Base-by-base conservation (phyloP, 2,329 filamentous ascomycete species). In the Scedosporium apiospermum region DNA sequence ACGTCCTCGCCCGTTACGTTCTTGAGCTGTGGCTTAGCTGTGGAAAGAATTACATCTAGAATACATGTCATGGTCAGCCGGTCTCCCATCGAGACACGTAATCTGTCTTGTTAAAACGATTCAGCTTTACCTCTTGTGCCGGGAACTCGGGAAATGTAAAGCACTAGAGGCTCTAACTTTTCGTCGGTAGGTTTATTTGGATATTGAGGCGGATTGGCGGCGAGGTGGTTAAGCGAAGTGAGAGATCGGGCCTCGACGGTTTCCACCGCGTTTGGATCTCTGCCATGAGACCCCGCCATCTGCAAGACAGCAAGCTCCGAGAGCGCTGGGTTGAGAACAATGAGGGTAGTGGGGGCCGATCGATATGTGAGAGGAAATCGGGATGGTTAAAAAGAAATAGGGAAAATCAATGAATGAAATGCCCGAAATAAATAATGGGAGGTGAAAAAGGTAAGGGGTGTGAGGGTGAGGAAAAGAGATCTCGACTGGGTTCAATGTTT, bases 141-240 rank as follows among this genome's bases (percentile, higher is more conserved):
- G 1, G 95, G 95, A 0, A 99, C 93, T 67, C 93, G 82, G 42
- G 93, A 91, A 67, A 99, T 96, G 75, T 99, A 99, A 49, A 99
- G 82, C 2, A 88, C 86, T 60, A 98, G 75, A 3, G 91, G 86
- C 59, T 91, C 85, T 65, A 88, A 83, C 65, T 79, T 83, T 68
- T 82, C 77, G 67, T 88, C 86, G 3, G 86, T 84, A 4, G 90
- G 89, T 70, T 90, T 90, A 69, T 88, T 83, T 59, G 91, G 91
- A 73, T 96, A 95, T 68, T 87, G 83, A 57, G 95, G 93, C 51
- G 93, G 95, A 69, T 96, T 91, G 60, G 89, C 84, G 65, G 95
- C 93, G 65, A 97, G 83, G 51, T 83, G 78, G 66, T 91, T 95
- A 66, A 99, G 82, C 61, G 86, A 82, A 61, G 89, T 89, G 55